Evolutionary conservation across 192 early-diverging fungal genomes (phyloP).

Genomic region (Allomyces macrogynus): DNA sequence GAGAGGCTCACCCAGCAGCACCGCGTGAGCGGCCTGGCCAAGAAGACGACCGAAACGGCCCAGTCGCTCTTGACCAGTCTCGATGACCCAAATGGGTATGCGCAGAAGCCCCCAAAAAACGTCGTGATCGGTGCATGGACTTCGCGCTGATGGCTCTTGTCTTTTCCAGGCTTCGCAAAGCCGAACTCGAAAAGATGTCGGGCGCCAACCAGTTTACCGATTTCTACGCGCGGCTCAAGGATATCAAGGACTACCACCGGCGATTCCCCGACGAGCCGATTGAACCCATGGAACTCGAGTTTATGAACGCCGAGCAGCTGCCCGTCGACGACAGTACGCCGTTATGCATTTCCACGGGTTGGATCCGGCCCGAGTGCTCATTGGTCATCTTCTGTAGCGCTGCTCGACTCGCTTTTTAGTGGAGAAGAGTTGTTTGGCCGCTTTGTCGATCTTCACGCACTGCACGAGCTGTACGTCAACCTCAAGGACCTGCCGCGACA

Average conservation of each 20-base stretch:
- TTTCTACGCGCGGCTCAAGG: constrained; percentile 67
- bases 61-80: constrained; percentile 41
- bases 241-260: constrained; percentile 60
- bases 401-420: constrained; percentile 68
- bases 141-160: neutral
- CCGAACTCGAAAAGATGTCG: constrained; percentile 49
- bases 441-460: constrained; percentile 66
- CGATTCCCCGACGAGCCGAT: constrained; percentile 54
- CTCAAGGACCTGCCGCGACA: constrained; percentile 19
- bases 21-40: constrained; percentile 43
- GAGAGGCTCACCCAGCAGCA: constrained; percentile 67
- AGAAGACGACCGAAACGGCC: constrained; percentile 45
- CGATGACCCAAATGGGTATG: constrained; percentile 48
- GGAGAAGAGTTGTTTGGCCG: constrained; percentile 73
- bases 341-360: no score
- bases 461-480: constrained; percentile 66
- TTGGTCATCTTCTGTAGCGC: constrained; percentile 7
- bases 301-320: constrained; percentile 27
- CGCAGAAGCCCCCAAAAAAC: neutral
- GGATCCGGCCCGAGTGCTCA: no score
- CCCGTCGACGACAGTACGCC: constrained; percentile 12
- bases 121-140: neutral
- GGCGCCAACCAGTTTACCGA: constrained; percentile 49
- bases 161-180: constrained; percentile 28
- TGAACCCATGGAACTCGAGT: constrained; percentile 62